These are phyloP conservation scores for Crithidia bombi DNA, from an alignment of 208 protist species.

Conservation along the genomic window DNA sequence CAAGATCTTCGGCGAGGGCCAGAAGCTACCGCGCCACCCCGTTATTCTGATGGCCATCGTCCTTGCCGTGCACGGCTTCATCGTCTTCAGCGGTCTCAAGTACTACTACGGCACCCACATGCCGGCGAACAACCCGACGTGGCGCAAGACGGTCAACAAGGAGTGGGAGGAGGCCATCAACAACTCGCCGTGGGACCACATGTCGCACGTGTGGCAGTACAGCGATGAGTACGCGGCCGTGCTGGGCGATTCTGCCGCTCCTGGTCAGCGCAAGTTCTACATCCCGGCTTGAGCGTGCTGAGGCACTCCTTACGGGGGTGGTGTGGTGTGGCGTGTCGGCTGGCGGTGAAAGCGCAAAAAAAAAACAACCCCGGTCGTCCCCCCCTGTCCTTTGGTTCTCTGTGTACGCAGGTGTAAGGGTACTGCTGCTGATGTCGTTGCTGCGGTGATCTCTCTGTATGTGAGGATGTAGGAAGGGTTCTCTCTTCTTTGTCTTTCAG, in stretches of 20 bases:
- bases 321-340: background rate
- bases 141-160: slow-evolving; percentile 90
- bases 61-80: slow-evolving; percentile 44
- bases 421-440: slow-evolving; percentile 8
- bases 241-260: slow-evolving; percentile 61
- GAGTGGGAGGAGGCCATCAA: slow-evolving; percentile 93
- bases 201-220: slow-evolving; percentile 92
- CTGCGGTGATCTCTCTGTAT: background rate
- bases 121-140: slow-evolving; percentile 88
- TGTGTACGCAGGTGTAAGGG: background rate
- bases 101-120: slow-evolving; percentile 82
- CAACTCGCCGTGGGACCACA: slow-evolving; percentile 91
- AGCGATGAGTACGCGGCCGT: slow-evolving; percentile 76
- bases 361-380: too few species aligned
- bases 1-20: slow-evolving; percentile 86
- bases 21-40: slow-evolving; percentile 70
- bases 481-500: background rate
- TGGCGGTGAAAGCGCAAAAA: too few species aligned
- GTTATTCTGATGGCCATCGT: slow-evolving; percentile 47
- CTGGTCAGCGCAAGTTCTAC: slow-evolving; percentile 76
- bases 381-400: background rate
- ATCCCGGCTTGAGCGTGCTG: slow-evolving; percentile 58
- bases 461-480: background rate
- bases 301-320: background rate
- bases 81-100: slow-evolving; percentile 50